Base-by-base conservation (phyloP, 2,329 filamentous ascomycete species). In the Aschersonia sp. region DNA sequence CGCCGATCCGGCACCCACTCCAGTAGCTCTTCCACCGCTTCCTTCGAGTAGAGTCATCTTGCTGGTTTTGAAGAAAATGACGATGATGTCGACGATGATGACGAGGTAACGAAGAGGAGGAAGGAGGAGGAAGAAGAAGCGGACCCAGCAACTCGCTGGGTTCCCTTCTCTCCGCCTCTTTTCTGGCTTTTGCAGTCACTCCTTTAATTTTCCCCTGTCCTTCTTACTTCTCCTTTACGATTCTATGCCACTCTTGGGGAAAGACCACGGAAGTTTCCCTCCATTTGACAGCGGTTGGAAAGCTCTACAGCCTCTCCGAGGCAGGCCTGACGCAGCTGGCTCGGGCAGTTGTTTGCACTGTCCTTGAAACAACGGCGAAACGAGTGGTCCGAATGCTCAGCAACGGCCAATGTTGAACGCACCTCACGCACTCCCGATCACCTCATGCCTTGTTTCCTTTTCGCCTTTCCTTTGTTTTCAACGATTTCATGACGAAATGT, bases 1-100 rank as follows among this genome's bases (percentile, higher is more conserved):
- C 67, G 72, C 51, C 68, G 73, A 53, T 77, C 73, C 29, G 74
- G 74, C 30, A 69, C 73, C 52, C 74, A 79, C 61, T 79, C 76
- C 48, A 79, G 75, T 67, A 78, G 75, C 68, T 77, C 74, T 61
- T 80, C 76, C 45, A 79, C 74, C 48, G 69, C 73, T 40, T 80
- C 76, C 29, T 72, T 76, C 55, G 75, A 79, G 51, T 78, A 66
- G 66, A 46, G 40, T 31, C 11, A 12, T 43, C 39, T 32, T 12
- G n/a, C 10, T 46, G 32, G 45, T 45, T 11, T 30, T 22, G 32
- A 46, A 32, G 46, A 30, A 30, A 10, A 43, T 8, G 22, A 32
- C 30, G 46, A 32, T 45, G 40, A 46, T 42, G 45, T 48, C 43
- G 48, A 49, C 49, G 30, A 22, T 22, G 22, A 22, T 22, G 43